A percentile compares a stretch with the other conserved stretches of the same genome.
phyloP scores from a whole-genome alignment of 2,329 filamentous ascomycete species.

The Phialocephala subalpina region DNA sequence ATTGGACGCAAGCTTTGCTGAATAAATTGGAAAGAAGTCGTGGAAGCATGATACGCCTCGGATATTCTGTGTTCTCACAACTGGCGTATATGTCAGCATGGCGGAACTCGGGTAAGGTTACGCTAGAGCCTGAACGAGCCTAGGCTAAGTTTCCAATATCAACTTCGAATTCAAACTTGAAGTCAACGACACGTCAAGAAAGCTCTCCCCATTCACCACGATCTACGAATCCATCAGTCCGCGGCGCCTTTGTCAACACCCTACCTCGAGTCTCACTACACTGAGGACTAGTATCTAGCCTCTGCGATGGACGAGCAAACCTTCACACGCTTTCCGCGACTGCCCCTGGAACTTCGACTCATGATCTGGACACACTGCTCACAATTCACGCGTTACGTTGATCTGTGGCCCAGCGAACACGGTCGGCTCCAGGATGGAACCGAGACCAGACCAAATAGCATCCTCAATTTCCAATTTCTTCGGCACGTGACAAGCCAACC shows the following conservation, averaged over 20 bases:
- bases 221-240: background rate
- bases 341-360: background rate
- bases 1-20: background rate
- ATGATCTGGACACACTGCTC: background rate
- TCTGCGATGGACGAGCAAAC: background rate
- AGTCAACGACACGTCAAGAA: too few species aligned
- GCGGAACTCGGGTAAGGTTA: background rate
- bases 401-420: too few species aligned
- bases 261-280: background rate
- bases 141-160: background rate
- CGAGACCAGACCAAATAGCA: too few species aligned
- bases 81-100: background rate
- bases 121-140: background rate
- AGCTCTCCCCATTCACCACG: background rate
- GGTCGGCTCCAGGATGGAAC: too few species aligned
- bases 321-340: background rate
- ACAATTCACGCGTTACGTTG: too few species aligned
- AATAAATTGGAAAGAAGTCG: background rate
- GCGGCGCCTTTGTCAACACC: background rate
- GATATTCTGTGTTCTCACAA: background rate
- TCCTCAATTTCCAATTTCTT: too few species aligned
- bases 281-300: background rate
- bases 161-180: background rate
- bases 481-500: too few species aligned
- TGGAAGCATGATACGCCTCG: background rate